Conservation (phyloP, 805 yeast genomes). For the Vanderwaltozyma polyspora region DNA sequence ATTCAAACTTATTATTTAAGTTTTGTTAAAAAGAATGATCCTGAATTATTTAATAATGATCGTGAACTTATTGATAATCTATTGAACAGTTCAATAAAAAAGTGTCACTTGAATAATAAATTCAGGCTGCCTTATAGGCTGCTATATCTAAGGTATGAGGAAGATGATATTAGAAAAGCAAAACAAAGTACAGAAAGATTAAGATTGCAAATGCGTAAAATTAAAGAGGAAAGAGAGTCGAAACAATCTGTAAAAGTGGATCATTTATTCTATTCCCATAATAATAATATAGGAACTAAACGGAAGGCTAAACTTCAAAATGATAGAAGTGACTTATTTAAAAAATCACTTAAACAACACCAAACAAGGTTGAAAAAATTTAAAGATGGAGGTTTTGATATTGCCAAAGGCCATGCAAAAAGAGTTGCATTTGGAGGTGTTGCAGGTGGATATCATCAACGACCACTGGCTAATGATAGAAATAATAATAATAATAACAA, state of each 20-base stretch:
- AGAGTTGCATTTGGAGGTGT: slow-evolving; percentile 27
- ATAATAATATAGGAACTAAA: slow-evolving; percentile 4
- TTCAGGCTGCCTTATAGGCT: slow-evolving; percentile 28
- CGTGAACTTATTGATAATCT: slow-evolving; percentile 9
- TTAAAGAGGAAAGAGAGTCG: slow-evolving; percentile 23
- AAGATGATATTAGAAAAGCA: slow-evolving; percentile 26
- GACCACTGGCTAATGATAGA: background rate
- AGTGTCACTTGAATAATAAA: slow-evolving; percentile 16
- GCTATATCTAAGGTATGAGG: slow-evolving; percentile 25
- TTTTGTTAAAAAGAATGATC: slow-evolving; percentile 8
- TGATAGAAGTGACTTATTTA: slow-evolving; percentile 9
- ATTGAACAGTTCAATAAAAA: slow-evolving; percentile 9
- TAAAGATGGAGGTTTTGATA: slow-evolving; percentile 9
- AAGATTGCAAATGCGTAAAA: slow-evolving; percentile 22
- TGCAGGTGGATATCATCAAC: slow-evolving; percentile 11
- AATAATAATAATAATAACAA: too few species aligned
- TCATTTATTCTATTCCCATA: slow-evolving; percentile 9
- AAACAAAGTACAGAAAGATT: slow-evolving; percentile 27
- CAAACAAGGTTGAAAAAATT: slow-evolving; percentile 14
- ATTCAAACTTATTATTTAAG: slow-evolving; percentile 14
- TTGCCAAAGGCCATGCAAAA: slow-evolving; percentile 9
- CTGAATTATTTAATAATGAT: slow-evolving; percentile 4
- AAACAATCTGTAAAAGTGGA: slow-evolving; percentile 23
- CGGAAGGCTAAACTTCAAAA: slow-evolving; percentile 2
- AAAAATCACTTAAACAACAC: slow-evolving; percentile 13